A percentile compares a stretch with the other conserved stretches of the same genome.
Evolutionary conservation across 106 monocot species (phyloP).

Genomic region (Dendrobium officinale): DNA sequence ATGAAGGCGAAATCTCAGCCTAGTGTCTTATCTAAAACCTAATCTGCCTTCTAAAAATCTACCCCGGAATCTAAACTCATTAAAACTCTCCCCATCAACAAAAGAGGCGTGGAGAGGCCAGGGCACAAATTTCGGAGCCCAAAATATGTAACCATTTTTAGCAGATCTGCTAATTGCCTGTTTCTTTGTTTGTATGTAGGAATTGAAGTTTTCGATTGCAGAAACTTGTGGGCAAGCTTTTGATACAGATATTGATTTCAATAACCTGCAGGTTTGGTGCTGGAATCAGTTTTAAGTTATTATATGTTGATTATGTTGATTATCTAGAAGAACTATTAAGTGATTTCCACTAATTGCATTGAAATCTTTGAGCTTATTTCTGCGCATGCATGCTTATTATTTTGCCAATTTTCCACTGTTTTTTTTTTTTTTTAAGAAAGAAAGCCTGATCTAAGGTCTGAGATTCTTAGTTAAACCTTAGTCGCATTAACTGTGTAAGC

Average conservation of each 20-base stretch:
- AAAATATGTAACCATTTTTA: neutral
- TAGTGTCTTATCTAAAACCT: too few relatives aligned
- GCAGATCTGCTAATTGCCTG: neutral
- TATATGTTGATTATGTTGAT: neutral
- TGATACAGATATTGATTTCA: slow-evolving; percentile 62
- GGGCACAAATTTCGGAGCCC: too few relatives aligned
- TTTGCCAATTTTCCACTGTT: neutral
- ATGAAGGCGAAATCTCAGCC: too few relatives aligned
- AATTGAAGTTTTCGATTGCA: slow-evolving; percentile 36
- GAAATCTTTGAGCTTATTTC: neutral
- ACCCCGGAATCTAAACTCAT: too few relatives aligned
- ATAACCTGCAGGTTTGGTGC: slow-evolving; percentile 66
- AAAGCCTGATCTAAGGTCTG: neutral
- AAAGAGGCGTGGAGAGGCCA: too few relatives aligned
- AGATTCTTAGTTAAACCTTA: neutral
- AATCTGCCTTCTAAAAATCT: too few relatives aligned
- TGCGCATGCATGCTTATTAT: neutral
- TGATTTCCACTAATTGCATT: neutral
- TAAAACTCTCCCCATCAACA: too few relatives aligned
- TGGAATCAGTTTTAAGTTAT: neutral
- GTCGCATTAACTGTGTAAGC: neutral
- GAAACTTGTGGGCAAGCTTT: slow-evolving; percentile 15
- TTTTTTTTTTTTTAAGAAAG: neutral
- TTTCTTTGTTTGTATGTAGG: slow-evolving; percentile 22
- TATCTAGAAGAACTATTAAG: neutral